Evolutionary conservation across 1,284 basidiomycete genomes (phyloP).

Genomic region (Inonotus hispidus): DNA sequence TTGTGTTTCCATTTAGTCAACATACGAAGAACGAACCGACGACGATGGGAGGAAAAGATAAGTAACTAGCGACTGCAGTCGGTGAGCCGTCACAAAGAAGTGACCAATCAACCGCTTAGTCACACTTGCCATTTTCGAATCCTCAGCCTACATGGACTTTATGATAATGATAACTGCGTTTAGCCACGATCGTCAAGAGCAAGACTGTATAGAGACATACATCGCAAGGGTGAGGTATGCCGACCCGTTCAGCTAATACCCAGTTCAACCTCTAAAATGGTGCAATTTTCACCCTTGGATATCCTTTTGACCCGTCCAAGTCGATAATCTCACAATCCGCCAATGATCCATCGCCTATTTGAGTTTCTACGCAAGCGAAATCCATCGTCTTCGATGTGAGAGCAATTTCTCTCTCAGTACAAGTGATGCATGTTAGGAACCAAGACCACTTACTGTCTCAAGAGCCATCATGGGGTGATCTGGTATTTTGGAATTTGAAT

Average conservation of each 20-base stretch:
- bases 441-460: constrained; percentile 46
- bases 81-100: neutral
- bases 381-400: constrained; percentile 64
- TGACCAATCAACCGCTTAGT: constrained; percentile 1
- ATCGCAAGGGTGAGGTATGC: neutral
- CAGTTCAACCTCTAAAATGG: neutral
- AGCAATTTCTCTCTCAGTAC: neutral
- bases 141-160: too few species aligned
- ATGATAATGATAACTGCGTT: too few species aligned
- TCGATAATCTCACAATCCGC: constrained; percentile 77
- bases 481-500: constrained; percentile 6
- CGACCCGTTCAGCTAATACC: neutral
- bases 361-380: constrained; percentile 79
- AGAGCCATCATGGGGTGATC: constrained; percentile 84
- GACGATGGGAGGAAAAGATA: constrained; percentile 5
- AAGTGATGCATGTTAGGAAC: constrained; percentile 5
- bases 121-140: neutral
- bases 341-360: constrained; percentile 66
- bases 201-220: too few species aligned
- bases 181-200: neutral
- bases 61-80: neutral
- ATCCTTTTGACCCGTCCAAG: constrained; percentile 34
- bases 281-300: constrained; percentile 35
- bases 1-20: constrained; percentile 12
- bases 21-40: neutral